Evolutionary conservation across 2,329 filamentous ascomycete genomes (phyloP), one percentile per base, ranked within the genome.

Genomic region (Cryphonectria naterciae): DNA sequence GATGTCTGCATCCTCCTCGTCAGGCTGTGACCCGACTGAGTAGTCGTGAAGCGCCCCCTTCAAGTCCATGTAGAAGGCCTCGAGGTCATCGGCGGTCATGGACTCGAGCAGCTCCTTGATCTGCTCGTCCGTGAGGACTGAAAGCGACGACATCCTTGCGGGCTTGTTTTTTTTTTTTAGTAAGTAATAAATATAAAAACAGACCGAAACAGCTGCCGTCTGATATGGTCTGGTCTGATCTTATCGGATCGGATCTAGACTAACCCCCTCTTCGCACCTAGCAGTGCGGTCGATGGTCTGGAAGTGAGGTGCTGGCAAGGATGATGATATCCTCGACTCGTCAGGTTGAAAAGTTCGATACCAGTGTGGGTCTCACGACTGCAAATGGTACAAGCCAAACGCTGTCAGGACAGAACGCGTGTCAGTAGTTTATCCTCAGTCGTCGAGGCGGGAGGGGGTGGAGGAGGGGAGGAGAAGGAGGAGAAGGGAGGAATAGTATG

Each of bases 11-110:
- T 80, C 79, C 46, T 82, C 78, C 46, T 82, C 78, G 37, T 81
- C 78, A 22, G 79, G 77, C 69, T 86, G 84, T 0, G 85, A 83
- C 64, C 85, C 85, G 1, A 86, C 89, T 4, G 89, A 91, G 79
- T 90, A 91, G 69, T 90, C 86, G 75, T 90, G 86, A 13, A 91
- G 84, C 1, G 88, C 85, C 68, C 80, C 79, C 68, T 83, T 82
- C 58, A 91, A 79, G 0, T 80, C 80, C 28, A 78, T 74, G n/a
- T 85, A 82, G 72, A 91, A 86, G 28, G 77, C 80, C 28, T 87
- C 83, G 54, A 88, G 83, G 76, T 91, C 87, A 2, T 85, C 83
- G 3, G 78, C 73, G 0, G 79, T 86, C 17, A 91, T 81, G 70
- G 79, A 82, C 75, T 89, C 86, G 54, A 91, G 81, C 46, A 91